phyloP scores from a whole-genome alignment of 1,284 basidiomycete genomes.

The Sutorius eximius region DNA sequence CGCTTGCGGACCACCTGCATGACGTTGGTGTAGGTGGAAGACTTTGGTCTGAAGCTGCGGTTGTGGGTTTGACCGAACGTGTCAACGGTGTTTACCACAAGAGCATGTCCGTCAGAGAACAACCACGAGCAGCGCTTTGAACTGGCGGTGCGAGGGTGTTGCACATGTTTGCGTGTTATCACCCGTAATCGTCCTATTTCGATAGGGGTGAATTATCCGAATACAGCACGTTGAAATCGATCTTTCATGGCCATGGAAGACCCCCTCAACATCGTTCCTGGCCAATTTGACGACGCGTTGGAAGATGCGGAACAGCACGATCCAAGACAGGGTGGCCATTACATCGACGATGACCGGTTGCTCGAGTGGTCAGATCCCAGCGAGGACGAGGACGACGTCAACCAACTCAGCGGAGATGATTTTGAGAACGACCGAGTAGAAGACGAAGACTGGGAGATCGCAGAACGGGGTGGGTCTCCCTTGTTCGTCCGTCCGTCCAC shows the following conservation, averaged over 20 bases:
- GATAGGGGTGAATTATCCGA: constrained; percentile 19
- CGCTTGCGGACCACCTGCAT: constrained; percentile 44
- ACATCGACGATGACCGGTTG: constrained; percentile 49
- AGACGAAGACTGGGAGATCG: constrained; percentile 91
- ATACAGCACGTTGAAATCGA: constrained; percentile 2
- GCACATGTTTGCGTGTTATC: constrained; percentile 24
- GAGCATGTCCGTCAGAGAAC: background rate
- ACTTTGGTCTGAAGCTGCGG: background rate
- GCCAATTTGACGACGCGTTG: constrained; percentile 57
- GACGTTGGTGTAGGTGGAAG: background rate
- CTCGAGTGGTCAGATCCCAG: constrained; percentile 41
- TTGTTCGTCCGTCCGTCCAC: background rate
- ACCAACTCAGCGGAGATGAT: constrained; percentile 42
- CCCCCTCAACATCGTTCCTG: constrained; percentile 34
- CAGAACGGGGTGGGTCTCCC: constrained; percentile 60
- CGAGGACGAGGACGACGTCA: constrained; percentile 43
- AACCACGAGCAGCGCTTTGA: background rate
- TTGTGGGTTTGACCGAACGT: background rate
- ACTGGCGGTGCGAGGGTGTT: constrained; percentile 15
- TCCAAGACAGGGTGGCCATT: constrained; percentile 39
- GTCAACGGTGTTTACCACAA: constrained; percentile 5
- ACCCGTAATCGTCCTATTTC: background rate
- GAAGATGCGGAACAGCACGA: constrained; percentile 16
- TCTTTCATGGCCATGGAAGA: constrained; percentile 17
- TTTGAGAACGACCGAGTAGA: constrained; percentile 65